Evolutionary conservation across 305 asterid species (phyloP), one percentile per base, ranked within the genome.

Genomic region (Solanum hybrid): DNA sequence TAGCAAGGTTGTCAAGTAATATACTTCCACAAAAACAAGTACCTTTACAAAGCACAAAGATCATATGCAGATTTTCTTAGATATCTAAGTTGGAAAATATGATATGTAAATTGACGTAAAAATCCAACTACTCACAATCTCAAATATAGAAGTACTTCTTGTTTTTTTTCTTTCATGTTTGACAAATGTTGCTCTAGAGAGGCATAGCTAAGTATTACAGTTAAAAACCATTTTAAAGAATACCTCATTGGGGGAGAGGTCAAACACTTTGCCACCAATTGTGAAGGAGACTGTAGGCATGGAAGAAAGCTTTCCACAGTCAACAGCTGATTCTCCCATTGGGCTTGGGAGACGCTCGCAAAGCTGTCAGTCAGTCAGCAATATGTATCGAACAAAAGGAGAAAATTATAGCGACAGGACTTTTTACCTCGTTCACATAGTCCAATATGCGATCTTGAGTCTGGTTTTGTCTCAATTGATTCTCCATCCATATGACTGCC

Each of bases 401-500:
- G 69, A 86, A 77, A 79, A 15, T 69, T 27, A 12, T 13, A 72
- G 81, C 12, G 22, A 51, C 29, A 27, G 27, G 34, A 40, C 37
- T 40, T 75, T 32, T 80, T 89, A 97, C 99, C 98, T 96, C 94
- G 79, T 93, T 93, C 78, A 90, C 96, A 89, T 97, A 97, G 92
- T 89, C 89, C 94, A 97, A 92, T 85, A 97, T 94, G 90, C 91
- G 94, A 45, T 95, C 99, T 91, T 95, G 95, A 79, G 99, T 95
- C 90, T 94, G 94, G 81, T 97, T 97, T 92, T 95, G 98, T 60
- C 56, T 91, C 38, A 97, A 94, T 89, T 97, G 98, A 91, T 92
- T 93, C 90, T 94, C 98, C 98, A 97, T 97, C 99, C 99, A 97
- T 85, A 94, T 95, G 71, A 95, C 99, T 10, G 99, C 97, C 99